A percentile compares a stretch with the other conserved stretches of the same genome.
phyloP scores from a whole-genome alignment of 108 stramenopile genomes.

The Stephanodiscus minutulus region DNA sequence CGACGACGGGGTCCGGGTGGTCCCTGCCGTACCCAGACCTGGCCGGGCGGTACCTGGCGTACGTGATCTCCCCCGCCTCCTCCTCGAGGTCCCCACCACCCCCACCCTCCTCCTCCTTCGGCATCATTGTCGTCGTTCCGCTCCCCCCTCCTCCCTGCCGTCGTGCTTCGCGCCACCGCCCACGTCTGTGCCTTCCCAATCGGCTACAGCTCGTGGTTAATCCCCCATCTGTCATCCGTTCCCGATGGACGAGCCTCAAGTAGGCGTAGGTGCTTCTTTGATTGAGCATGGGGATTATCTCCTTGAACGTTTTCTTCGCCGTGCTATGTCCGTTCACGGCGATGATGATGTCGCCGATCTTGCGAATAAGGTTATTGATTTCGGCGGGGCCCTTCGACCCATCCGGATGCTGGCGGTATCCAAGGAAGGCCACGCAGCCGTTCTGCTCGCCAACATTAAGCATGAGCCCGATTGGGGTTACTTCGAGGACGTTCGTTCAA shows the following conservation, averaged over 20 bases:
- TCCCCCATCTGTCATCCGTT: slow-evolving; percentile 45
- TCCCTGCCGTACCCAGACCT: slow-evolving; percentile 22
- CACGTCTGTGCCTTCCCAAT: slow-evolving; percentile 69
- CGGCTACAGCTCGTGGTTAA: slow-evolving; percentile 70
- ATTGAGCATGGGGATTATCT: slow-evolving; percentile 72
- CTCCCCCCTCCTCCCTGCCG: too few species aligned
- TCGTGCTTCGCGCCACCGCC: too few species aligned
- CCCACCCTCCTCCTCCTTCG: too few species aligned
- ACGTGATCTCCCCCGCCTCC: slow-evolving; percentile 35
- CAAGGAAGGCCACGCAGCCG: slow-evolving; percentile 81
- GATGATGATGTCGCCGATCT: slow-evolving; percentile 79
- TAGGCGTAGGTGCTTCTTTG: slow-evolving; percentile 68
- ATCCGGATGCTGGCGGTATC: slow-evolving; percentile 65
- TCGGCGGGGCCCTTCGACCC: slow-evolving; percentile 81
- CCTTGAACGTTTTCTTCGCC: slow-evolving; percentile 77
- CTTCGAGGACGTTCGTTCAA: slow-evolving; percentile 4
- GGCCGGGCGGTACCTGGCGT: slow-evolving; percentile 19
- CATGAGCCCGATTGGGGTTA: slow-evolving; percentile 80
- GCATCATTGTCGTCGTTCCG: too few species aligned
- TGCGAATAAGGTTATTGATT: slow-evolving; percentile 62
- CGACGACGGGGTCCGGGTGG: slow-evolving; percentile 41
- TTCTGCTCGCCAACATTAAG: slow-evolving; percentile 88
- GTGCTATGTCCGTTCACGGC: slow-evolving; percentile 81
- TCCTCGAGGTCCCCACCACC: too few species aligned
- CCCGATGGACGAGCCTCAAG: slow-evolving; percentile 71